Conservation (phyloP, 495 filamentous ascomycete species). For the Entonaema liquescens region DNA sequence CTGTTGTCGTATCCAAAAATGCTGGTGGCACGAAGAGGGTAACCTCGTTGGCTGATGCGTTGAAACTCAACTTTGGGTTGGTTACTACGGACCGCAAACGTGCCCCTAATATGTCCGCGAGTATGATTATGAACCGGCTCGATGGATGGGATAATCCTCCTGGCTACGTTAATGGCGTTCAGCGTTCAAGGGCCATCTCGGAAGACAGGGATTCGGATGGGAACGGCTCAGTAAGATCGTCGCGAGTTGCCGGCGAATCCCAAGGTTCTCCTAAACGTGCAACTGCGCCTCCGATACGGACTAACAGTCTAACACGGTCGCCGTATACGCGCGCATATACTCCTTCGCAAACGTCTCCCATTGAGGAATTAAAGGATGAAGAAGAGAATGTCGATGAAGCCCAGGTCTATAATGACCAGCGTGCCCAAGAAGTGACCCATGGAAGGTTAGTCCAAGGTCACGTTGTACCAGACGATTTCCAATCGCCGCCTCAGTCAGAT, state of each 20-base stretch:
- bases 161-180: slow-evolving; percentile 41
- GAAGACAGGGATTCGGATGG: slow-evolving; percentile 42
- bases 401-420: slow-evolving; percentile 82
- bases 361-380: slow-evolving; percentile 53
- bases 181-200: slow-evolving; percentile 26
- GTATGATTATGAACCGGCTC: slow-evolving; percentile 66
- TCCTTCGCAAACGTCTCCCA: slow-evolving; percentile 50
- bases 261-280: slow-evolving; percentile 52
- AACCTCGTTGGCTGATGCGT: slow-evolving; percentile 92
- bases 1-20: slow-evolving; percentile 97
- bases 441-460: slow-evolving; percentile 94
- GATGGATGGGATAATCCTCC: slow-evolving; percentile 51
- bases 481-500: slow-evolving; percentile 75
- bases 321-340: slow-evolving; percentile 46
- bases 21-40: slow-evolving; percentile 95
- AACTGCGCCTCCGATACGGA: slow-evolving; percentile 43
- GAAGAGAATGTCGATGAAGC: slow-evolving; percentile 57
- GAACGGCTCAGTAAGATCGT: slow-evolving; percentile 34
- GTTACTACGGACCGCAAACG: slow-evolving; percentile 92
- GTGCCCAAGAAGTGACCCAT: slow-evolving; percentile 88
- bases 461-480: slow-evolving; percentile 92
- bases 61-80: slow-evolving; percentile 97
- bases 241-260: slow-evolving; percentile 47
- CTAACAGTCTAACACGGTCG: slow-evolving; percentile 41
- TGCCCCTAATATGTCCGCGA: slow-evolving; percentile 70